Conservation (phyloP, 192 early-diverging fungal genomes). For the Backusella tuberculispora region DNA sequence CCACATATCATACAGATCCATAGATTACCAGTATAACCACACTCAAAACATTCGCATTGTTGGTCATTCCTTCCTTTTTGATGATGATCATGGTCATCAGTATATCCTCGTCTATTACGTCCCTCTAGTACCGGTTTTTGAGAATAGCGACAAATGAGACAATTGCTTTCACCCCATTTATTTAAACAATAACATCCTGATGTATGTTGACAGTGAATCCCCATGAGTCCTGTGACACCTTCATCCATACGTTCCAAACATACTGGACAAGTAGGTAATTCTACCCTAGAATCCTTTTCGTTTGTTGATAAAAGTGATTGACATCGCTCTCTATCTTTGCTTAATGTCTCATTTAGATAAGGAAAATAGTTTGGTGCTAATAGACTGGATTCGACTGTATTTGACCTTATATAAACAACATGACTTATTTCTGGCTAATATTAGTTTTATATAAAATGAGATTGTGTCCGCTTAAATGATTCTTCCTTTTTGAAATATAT, state of each 20-base stretch:
- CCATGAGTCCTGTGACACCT: conserved; percentile 84
- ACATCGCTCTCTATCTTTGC: conserved; percentile 12
- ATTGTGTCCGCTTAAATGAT: not conserved
- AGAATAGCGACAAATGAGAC: conserved; percentile 91
- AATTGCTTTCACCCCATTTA: conserved; percentile 90
- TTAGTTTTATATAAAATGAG: not conserved
- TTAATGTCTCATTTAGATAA: conserved; percentile 53
- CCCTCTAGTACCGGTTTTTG: conserved; percentile 50
- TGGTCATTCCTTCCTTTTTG: not conserved
- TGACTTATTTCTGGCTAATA: conserved; percentile 73
- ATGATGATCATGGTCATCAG: not conserved
- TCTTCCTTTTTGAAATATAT: not conserved
- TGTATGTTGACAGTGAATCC: conserved; percentile 93
- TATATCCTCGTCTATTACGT: not conserved
- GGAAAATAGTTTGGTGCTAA: conserved; percentile 67
- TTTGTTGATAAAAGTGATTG: not conserved
- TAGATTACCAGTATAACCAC: conserved; percentile 75
- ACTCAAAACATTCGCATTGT: conserved; percentile 64
- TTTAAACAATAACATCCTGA: conserved; percentile 93
- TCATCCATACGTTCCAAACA: conserved; percentile 96
- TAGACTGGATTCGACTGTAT: conserved; percentile 64
- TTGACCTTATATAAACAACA: conserved; percentile 79
- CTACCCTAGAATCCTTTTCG: conserved; percentile 39
- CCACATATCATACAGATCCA: conserved; percentile 99
- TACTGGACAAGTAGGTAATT: conserved; percentile 94